Conservation (phyloP, 257 asterid species). For the Anisodus tanguticus region DNA sequence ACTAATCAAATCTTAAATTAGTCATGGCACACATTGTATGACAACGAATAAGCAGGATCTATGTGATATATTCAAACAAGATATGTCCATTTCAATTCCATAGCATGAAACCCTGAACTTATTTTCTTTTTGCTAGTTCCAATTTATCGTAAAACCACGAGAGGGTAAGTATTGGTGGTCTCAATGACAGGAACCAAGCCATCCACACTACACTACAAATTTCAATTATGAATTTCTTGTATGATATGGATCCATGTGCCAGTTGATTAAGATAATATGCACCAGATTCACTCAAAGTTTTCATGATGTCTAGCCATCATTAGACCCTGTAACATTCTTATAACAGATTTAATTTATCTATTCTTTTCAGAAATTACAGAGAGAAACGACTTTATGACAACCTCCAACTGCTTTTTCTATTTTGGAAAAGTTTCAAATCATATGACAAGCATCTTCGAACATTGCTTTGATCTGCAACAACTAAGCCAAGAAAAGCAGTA, state of each 20-base stretch:
- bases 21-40: background rate
- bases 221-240: background rate
- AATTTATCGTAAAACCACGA: background rate
- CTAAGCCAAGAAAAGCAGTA: background rate
- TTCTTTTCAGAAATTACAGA: conserved; percentile 1
- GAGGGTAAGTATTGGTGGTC: background rate
- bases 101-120: background rate
- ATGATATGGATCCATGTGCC: background rate
- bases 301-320: background rate
- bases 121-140: background rate
- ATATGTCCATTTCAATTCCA: background rate
- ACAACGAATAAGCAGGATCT: background rate
- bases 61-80: background rate
- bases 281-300: too few relatives aligned
- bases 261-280: too few relatives aligned
- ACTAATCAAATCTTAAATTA: background rate
- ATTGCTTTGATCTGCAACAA: background rate
- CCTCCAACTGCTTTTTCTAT: background rate
- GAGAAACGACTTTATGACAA: background rate
- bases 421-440: background rate
- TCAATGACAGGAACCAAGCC: background rate
- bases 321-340: background rate
- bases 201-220: background rate
- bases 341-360: background rate
- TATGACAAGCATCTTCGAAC: background rate